These are phyloP conservation scores for Cucurbita ficifolia DNA, from an alignment of 306 rosid species.

Conservation along the genomic window DNA sequence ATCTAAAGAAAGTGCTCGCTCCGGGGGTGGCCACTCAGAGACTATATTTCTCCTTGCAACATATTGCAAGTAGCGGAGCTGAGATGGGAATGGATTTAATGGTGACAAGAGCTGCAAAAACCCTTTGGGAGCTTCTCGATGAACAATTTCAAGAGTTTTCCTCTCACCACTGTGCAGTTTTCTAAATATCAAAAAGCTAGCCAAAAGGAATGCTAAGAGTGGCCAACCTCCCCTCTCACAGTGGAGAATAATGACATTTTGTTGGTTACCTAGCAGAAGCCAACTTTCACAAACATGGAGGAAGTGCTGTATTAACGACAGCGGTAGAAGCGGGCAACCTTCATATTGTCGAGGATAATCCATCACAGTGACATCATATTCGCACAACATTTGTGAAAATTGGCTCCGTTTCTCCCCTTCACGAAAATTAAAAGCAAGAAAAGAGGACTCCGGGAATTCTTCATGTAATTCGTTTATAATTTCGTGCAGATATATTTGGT, in stretches of 20 bases:
- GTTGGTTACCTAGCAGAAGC: conserved; percentile 54
- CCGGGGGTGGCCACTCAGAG: conserved; percentile 90
- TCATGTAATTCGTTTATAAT: conserved; percentile 67
- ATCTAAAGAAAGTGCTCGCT: conserved; percentile 80
- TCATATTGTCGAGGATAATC: conserved; percentile 93
- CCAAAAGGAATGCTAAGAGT: conserved; percentile 65
- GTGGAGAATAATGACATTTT: conserved; percentile 61
- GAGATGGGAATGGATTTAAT: conserved; percentile 84
- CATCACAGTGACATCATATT: conserved; percentile 68
- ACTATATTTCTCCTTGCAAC: conserved; percentile 81
- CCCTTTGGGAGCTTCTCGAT: conserved; percentile 89
- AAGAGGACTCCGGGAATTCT: conserved; percentile 84
- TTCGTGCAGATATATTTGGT: conserved; percentile 66
- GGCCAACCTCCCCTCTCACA: conserved; percentile 99
- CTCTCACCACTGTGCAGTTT: conserved; percentile 67
- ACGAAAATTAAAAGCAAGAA: conserved; percentile 82
- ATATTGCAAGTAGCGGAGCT: conserved; percentile 84
- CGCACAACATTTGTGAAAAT: conserved; percentile 51
- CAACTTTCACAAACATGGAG: conserved; percentile 83
- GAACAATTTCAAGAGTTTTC: conserved; percentile 76
- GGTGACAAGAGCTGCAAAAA: conserved; percentile 74
- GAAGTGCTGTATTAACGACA: conserved; percentile 77
- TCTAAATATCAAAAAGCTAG: conserved; percentile 53
- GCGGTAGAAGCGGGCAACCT: conserved; percentile 81
- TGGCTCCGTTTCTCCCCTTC: conserved; percentile 73